These are phyloP conservation scores for Aspergillus sp. DNA, from an alignment of 2,329 filamentous ascomycete genomes.

Conservation along the genomic window DNA sequence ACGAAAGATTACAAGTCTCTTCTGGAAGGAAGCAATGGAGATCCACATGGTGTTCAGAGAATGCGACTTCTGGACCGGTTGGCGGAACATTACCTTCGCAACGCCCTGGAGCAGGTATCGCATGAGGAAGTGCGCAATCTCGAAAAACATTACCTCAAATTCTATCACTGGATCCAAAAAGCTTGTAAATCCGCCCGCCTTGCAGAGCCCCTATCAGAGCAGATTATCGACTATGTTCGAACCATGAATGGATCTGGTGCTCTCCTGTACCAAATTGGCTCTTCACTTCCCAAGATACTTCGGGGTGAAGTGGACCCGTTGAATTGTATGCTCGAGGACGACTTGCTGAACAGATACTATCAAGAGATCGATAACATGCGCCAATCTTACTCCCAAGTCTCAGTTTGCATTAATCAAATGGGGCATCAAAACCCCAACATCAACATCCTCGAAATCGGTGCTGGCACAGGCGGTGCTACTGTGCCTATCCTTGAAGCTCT, in stretches of 20 bases:
- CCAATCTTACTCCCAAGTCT: background rate
- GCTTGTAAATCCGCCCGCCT: background rate
- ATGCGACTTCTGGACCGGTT: background rate
- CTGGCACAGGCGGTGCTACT: slow-evolving; percentile 32
- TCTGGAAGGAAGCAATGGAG: background rate
- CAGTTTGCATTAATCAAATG: background rate
- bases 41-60: background rate
- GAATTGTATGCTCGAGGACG: background rate
- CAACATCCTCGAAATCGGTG: slow-evolving; percentile 36
- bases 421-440: slow-evolving; percentile 20
- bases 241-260: background rate
- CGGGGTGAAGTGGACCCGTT: background rate
- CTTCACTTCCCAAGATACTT: background rate
- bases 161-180: background rate
- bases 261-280: background rate
- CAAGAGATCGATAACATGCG: background rate
- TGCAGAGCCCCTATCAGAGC: background rate
- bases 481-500: slow-evolving; percentile 10
- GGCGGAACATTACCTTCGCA: background rate
- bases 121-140: background rate
- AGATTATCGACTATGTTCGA: background rate
- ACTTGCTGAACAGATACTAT: background rate
- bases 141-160: background rate
- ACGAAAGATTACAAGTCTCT: background rate
- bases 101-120: background rate